phyloP scores from a whole-genome alignment of 2,329 filamentous ascomycete species.

The Thielaviopsis ethacetica region DNA sequence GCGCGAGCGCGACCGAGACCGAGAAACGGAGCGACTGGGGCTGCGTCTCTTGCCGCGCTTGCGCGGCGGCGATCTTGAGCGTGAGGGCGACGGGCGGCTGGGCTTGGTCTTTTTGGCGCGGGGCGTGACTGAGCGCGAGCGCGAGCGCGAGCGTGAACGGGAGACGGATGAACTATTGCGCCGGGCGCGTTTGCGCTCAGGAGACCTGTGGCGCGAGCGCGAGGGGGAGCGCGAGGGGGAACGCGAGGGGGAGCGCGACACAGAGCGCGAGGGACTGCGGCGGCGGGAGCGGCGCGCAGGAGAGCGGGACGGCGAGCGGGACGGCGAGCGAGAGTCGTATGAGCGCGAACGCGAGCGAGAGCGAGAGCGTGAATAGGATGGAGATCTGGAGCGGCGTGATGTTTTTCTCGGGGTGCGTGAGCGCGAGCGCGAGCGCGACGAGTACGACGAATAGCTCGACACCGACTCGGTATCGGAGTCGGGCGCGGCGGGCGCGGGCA shows the following conservation, averaged over 20 bases:
- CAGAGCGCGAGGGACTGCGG: conserved; percentile 17
- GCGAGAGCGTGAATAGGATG: conserved; percentile 6
- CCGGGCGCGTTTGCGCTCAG: conserved; percentile 11
- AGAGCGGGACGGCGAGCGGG: conserved; percentile 16
- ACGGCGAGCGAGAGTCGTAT: conserved; percentile 7
- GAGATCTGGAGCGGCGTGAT: too few relatives aligned
- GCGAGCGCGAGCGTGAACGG: conserved; percentile 5
- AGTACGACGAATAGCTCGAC: conserved; percentile 57
- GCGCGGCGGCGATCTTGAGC: conserved; percentile 15
- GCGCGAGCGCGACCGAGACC: conserved; percentile 23
- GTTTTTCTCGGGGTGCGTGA: conserved; percentile 15
- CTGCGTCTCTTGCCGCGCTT: conserved; percentile 13
- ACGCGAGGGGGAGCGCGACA: conserved; percentile 26
- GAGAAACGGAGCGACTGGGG: background rate
- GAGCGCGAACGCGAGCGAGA: conserved; percentile 12
- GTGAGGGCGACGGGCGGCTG: conserved; percentile 10
- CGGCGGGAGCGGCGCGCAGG: conserved; percentile 15
- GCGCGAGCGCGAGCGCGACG: conserved; percentile 31
- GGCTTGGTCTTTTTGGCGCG: conserved; percentile 1
- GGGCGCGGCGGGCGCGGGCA: conserved; percentile 44
- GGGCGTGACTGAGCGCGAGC: conserved; percentile 13
- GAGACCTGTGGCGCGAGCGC: conserved; percentile 10
- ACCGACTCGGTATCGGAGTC: conserved; percentile 55
- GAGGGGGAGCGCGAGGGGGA: conserved; percentile 14
- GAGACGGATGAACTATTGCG: conserved; percentile 4